Percentiles rank a stretch among this genome's conserved stretches.
Evolutionary conservation across 208 protist genomes (phyloP).

Genomic region (Trypanosoma avium): DNA sequence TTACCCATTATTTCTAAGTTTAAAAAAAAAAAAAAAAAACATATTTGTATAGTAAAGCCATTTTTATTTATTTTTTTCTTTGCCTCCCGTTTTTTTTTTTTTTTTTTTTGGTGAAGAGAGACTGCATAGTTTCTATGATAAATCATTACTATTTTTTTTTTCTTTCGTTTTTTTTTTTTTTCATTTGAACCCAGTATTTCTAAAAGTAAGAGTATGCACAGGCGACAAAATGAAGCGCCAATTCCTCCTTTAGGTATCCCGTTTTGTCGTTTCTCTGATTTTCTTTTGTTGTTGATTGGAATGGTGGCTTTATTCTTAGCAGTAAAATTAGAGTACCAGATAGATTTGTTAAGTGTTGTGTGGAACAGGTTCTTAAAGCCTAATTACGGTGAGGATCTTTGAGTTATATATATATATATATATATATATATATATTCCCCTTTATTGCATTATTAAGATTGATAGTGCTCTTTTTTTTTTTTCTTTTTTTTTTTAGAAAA

Average conservation of each 20-base stretch:
- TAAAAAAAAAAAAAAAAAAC: too few species aligned
- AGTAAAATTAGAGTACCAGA: constrained; percentile 14
- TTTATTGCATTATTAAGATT: background rate
- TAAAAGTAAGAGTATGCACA: background rate
- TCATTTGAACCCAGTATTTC: background rate
- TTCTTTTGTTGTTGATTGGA: constrained; percentile 12
- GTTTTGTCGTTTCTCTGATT: background rate
- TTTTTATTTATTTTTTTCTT: background rate
- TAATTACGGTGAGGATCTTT: constrained; percentile 31
- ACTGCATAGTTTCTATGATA: too few species aligned
- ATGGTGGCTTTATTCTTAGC: constrained; percentile 13
- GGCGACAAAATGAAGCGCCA: background rate
- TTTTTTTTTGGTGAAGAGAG: too few species aligned
- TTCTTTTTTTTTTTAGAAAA: background rate
- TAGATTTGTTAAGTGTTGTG: constrained; percentile 18
- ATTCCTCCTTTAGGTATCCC: background rate
- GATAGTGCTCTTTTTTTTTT: background rate
- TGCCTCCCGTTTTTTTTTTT: constrained; percentile 5
- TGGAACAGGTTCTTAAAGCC: constrained; percentile 25
- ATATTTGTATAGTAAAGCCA: background rate
- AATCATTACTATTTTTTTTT: background rate
- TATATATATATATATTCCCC: background rate
- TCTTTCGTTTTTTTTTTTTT: background rate
- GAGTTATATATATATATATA: too few species aligned
- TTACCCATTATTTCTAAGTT: background rate